phyloP scores from a whole-genome alignment of 176 grass and related monocot species.

The Oryza nivara region DNA sequence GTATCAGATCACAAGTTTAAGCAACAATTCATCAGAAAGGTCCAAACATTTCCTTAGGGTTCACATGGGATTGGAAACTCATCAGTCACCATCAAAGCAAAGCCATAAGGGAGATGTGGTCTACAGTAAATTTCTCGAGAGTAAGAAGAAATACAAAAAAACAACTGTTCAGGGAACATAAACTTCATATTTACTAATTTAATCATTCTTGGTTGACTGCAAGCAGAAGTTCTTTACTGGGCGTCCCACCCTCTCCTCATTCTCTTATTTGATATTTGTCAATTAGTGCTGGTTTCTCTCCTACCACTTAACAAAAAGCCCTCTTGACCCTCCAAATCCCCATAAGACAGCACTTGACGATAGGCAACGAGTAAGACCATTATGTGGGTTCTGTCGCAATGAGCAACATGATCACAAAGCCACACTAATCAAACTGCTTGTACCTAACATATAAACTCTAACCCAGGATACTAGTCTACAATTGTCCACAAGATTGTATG shows the following conservation, averaged over 20 bases:
- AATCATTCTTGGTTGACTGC: background rate
- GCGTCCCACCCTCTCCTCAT: background rate
- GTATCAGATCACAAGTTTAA: background rate
- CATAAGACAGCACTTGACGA: background rate
- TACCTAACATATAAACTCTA: background rate
- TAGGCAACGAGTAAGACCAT: background rate
- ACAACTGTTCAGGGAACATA: background rate
- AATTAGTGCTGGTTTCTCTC: background rate
- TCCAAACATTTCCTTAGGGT: background rate
- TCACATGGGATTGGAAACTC: background rate
- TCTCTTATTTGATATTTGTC: background rate
- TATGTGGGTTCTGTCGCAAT: background rate
- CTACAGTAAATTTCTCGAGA: background rate
- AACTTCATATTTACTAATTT: background rate
- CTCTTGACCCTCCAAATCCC: background rate
- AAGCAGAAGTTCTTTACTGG: slow-evolving; percentile 5
- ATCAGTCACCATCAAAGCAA: slow-evolving; percentile 7
- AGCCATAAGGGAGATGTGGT: background rate
- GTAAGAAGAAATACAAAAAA: background rate
- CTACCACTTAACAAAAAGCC: background rate
- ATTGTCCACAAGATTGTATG: background rate
- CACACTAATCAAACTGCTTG: background rate
- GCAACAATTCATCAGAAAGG: background rate
- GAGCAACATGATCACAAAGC: background rate
- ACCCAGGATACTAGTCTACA: background rate